phyloP scores from a whole-genome alignment of 2,329 filamentous ascomycete species.

The Sarocladiaceae sp. region DNA sequence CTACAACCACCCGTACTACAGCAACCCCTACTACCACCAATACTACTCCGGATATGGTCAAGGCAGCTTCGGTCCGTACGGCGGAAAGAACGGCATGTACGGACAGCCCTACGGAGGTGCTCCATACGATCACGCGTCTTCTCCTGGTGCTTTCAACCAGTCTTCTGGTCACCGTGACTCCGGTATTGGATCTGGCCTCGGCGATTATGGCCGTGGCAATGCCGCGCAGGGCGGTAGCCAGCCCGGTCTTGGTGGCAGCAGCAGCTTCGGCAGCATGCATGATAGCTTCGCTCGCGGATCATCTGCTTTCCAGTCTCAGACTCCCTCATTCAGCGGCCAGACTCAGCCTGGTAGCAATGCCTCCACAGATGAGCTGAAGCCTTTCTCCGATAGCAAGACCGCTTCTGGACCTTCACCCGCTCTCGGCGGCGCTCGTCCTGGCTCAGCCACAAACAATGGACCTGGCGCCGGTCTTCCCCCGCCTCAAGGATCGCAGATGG shows the following conservation, averaged over 20 bases:
- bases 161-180: slow-evolving; percentile 48
- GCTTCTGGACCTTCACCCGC: slow-evolving; percentile 50
- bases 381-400: slow-evolving; percentile 50
- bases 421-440: slow-evolving; percentile 48
- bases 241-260: slow-evolving; percentile 41
- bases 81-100: slow-evolving; percentile 48
- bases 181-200: slow-evolving; percentile 43
- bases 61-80: slow-evolving; percentile 46
- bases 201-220: slow-evolving; percentile 47
- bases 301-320: slow-evolving; percentile 49
- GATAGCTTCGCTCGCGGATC: slow-evolving; percentile 49
- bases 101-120: slow-evolving; percentile 51
- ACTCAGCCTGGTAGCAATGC: slow-evolving; percentile 38
- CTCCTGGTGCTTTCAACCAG: slow-evolving; percentile 49
- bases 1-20: slow-evolving; percentile 53
- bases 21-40: slow-evolving; percentile 50
- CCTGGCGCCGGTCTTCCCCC: slow-evolving; percentile 48
- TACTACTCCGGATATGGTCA: slow-evolving; percentile 53
- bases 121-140: slow-evolving; percentile 50
- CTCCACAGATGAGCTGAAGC: slow-evolving; percentile 50
- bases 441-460: slow-evolving; percentile 49
- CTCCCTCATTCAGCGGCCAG: slow-evolving; percentile 44
- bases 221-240: slow-evolving; percentile 44
- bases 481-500: slow-evolving; percentile 50
- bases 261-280: slow-evolving; percentile 47